phyloP scores from a whole-genome alignment of 176 grass and related monocot genomes.

The Tillandsia fasciculata region DNA sequence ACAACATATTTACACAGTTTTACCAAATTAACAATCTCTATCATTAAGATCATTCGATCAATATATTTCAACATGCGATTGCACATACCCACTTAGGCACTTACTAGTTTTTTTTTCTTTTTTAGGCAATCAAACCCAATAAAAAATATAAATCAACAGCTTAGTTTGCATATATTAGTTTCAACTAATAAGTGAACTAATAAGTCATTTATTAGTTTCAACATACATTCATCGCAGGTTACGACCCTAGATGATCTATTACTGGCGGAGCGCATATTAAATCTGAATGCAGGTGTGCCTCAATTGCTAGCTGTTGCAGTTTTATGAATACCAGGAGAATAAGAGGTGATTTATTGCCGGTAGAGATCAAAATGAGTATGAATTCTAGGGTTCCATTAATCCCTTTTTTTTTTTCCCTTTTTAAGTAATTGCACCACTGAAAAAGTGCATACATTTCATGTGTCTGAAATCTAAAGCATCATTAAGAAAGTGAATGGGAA shows the following conservation, averaged over 20 bases:
- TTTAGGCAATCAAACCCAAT: too few species aligned
- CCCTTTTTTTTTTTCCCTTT: not conserved
- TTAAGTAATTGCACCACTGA: not conserved
- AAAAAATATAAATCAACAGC: too few species aligned
- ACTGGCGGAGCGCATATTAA: slow-evolving; percentile 82
- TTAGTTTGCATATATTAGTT: too few species aligned
- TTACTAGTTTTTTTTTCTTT: too few species aligned
- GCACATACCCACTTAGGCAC: too few species aligned
- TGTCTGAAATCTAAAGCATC: not conserved
- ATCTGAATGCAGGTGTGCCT: slow-evolving; percentile 10
- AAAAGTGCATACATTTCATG: not conserved
- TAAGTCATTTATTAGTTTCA: not conserved
- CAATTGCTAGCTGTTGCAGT: not conserved
- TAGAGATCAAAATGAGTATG: not conserved
- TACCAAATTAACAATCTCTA: too few species aligned
- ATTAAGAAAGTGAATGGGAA: not conserved
- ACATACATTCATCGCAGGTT: slow-evolving; percentile 41
- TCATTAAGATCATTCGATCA: too few species aligned
- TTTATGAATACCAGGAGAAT: not conserved
- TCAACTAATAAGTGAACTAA: too few species aligned
- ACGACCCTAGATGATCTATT: slow-evolving; percentile 91
- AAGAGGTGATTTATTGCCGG: not conserved
- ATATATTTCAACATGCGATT: too few species aligned
- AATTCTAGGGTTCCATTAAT: not conserved
- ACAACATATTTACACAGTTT: too few species aligned